Evolutionary conservation across 441 rosid species (phyloP), one percentile per base, ranked within the genome.

Genomic region (Adansonia madagascariensis): DNA sequence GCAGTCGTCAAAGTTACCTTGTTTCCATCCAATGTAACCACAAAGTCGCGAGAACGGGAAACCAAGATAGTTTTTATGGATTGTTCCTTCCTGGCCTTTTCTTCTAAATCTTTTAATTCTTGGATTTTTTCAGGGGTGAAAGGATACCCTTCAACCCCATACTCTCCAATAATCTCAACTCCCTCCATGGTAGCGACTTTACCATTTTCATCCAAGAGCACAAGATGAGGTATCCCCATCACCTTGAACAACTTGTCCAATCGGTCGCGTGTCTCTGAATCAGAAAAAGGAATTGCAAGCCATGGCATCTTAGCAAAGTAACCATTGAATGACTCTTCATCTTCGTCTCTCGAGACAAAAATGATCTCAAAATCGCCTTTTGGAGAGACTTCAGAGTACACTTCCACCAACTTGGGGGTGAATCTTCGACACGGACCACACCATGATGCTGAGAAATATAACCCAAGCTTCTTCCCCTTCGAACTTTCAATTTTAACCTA

Each of bases 381-480:
- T 0, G 84, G 4, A 59, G 78, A 80, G 82, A 91, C 80, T 52
- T 87, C 86, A n/a, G 80, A 70, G 79, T 92, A 89, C 18, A 84
- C 85, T 69, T 92, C 92, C 6, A 84, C 79, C 61, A 92, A 77
- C 62, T 59, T 69, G 0, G 97, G 97, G 70, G 94, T 92, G 72
- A 91, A 91, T 1, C 72, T 75, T 20, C 52, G 84, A 80, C 97
- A 90, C 0, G 93, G 95, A 35, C 89, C 89, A 49, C 97, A 92
- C 95, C 97, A 91, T 20, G 88, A 85, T 46, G 94, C 97, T 62
- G 97, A 92, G 72, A 91, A 90, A 79, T 92, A 92, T 62, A 92
- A 46, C 10, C 89, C 94, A 73, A 90, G 59, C 81, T 82, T 92
- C 85, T 90, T 90, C 79, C 91, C 92, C 77, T 84, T 89, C 89